Evolutionary conservation across 306 rosid genomes (phyloP), one percentile per base, ranked within the genome.

Genomic region (Lupinus albus): DNA sequence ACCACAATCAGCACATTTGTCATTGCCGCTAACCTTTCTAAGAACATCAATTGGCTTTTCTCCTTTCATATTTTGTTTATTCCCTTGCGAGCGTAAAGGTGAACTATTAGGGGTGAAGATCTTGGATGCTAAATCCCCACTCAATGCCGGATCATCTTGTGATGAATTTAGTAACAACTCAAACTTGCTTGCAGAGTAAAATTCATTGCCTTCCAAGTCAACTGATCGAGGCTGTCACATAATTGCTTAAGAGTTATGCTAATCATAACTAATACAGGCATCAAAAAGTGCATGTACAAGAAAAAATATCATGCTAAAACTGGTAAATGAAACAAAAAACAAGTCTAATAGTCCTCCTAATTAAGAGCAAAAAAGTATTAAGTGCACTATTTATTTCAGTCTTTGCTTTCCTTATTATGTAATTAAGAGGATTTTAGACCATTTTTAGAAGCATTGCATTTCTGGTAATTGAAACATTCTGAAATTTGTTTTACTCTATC

Each of bases 1-100:
- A 60, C 89, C 91, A 63, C 96, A 89, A 78, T 89, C 94, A 51
- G 93, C 96, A 70, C 96, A 89, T 64, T 70, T 85, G 70, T 87
- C 96, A 74, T 89, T 89, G 33, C 96, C 96, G n/a, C 86, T 11
- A 28, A 89, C 91, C 72, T 81, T 87, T 76, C 86, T 83, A 54
- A 89, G 87, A 65, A 89, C 56, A 7, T 87, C 89, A 72, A 87
- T 76, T 53, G 89, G 89, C 75, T 85, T 82, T 73, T 83, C 96
- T 67, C 36, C 33, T 71, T 72, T 86, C 56, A 46, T 21, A 76
- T 16, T 6, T 17, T 10, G 33, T 62, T 45, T 73, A 61, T 48
- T 75, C 36, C 55, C 63, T 11, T 77, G 88, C 55, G 57, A 38
- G 55, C 76, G 77, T 81, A 55, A 81, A 21, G 82, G 60, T 30